Conservation (phyloP, 176 grass and related monocot species). For the Calamus simplicifolius region DNA sequence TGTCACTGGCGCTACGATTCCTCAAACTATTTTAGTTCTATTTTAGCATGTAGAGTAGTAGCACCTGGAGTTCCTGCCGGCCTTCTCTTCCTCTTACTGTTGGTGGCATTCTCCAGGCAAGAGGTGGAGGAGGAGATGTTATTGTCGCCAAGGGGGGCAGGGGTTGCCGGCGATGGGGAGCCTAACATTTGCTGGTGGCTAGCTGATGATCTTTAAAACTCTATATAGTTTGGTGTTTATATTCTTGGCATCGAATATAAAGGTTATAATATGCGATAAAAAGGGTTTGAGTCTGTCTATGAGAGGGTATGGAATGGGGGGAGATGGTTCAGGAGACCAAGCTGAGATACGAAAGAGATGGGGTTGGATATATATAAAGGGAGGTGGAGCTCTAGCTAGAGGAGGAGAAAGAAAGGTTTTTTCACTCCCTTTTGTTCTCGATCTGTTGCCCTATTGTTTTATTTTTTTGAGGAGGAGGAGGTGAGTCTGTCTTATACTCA, state of each 20-base stretch:
- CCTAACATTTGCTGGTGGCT: constrained; percentile 51
- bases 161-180: constrained; percentile 7
- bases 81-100: constrained; percentile 55
- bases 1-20: too few species aligned
- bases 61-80: constrained; percentile 4
- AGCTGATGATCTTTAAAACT: too few species aligned
- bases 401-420: constrained; percentile 29
- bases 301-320: too few species aligned
- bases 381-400: background rate
- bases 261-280: constrained; percentile 32
- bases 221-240: too few species aligned
- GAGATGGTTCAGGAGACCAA: too few species aligned
- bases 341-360: constrained; percentile 22
- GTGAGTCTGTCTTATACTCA: constrained; percentile 65
- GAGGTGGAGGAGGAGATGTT: constrained; percentile 5
- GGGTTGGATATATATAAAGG: constrained; percentile 54
- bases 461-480: constrained; percentile 37
- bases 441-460: background rate
- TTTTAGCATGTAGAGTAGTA: too few species aligned
- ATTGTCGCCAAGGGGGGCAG: too few species aligned
- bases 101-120: constrained; percentile 20
- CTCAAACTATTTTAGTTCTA: too few species aligned
- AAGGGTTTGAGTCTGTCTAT: constrained; percentile 9
- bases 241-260: constrained; percentile 37
- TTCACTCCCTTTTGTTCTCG: background rate